phyloP scores from a whole-genome alignment of 2,329 filamentous ascomycete species.

The Sporothrix phasma region DNA sequence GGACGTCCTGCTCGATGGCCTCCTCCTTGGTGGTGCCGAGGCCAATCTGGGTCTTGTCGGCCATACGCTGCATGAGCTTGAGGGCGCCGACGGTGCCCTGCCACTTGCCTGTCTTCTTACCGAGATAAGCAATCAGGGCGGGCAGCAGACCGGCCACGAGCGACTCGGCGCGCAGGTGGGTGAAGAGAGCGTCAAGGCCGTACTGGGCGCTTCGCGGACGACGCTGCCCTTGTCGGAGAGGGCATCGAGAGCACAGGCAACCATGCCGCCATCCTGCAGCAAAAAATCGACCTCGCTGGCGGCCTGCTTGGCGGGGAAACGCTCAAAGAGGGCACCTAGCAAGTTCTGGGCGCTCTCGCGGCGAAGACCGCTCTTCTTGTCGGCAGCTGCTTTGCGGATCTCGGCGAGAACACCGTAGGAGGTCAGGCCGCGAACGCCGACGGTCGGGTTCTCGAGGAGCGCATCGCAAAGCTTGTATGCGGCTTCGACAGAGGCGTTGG shows the following conservation, averaged over 20 bases:
- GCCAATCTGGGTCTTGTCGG: constrained; percentile 83
- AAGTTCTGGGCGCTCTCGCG: constrained; percentile 93
- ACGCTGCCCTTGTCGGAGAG: constrained; percentile 83
- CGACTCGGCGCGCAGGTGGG: constrained; percentile 67
- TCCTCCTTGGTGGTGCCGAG: constrained; percentile 71
- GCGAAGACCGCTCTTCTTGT: constrained; percentile 84
- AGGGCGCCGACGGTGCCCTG: constrained; percentile 86
- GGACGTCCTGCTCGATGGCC: constrained; percentile 75
- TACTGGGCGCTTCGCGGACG: constrained; percentile 86
- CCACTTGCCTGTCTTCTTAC: constrained; percentile 87
- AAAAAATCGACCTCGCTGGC: constrained; percentile 74
- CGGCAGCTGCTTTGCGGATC: constrained; percentile 63
- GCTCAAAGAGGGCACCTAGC: constrained; percentile 85
- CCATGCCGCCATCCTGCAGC: constrained; percentile 65
- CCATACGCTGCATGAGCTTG: constrained; percentile 81
- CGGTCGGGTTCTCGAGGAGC: constrained; percentile 37
- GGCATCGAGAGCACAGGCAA: constrained; percentile 67
- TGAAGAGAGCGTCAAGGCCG: constrained; percentile 80
- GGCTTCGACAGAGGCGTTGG: constrained; percentile 57
- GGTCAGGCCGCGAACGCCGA: constrained; percentile 43
- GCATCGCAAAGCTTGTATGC: constrained; percentile 52
- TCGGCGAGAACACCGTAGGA: constrained; percentile 46
- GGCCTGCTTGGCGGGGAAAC: constrained; percentile 67
- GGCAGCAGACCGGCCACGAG: constrained; percentile 77
- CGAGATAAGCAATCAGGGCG: constrained; percentile 62